Evolutionary conservation across 352 stramenopile species (phyloP).

Genomic region (Globisporangium camurandrum): DNA sequence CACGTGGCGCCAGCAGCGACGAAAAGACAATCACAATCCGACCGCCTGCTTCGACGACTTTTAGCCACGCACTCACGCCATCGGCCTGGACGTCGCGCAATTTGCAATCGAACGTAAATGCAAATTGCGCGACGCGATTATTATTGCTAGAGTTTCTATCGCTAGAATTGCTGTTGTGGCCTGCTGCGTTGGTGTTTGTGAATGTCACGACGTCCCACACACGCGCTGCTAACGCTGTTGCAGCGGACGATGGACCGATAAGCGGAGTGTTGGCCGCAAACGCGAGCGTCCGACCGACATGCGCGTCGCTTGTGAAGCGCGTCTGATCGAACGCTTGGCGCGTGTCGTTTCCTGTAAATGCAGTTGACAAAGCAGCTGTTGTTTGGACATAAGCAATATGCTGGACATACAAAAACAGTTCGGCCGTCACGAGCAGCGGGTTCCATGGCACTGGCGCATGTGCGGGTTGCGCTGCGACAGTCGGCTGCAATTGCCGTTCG

Average conservation of each 20-base stretch:
- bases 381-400: conserved; percentile 1
- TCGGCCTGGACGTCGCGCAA: neutral
- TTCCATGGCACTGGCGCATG: neutral
- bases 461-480: neutral
- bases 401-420: conserved; percentile 2
- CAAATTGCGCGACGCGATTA: neutral
- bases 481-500: neutral
- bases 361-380: neutral
- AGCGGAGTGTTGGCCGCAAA: conserved; percentile 6
- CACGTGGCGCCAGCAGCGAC: conserved; percentile 1
- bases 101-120: conserved; percentile 1
- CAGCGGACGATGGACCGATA: neutral
- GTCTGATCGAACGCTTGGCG: conserved; percentile 4
- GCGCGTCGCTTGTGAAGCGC: neutral
- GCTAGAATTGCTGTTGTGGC: too few species aligned
- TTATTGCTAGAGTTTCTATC: too few species aligned
- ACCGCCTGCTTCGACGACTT: conserved; percentile 5
- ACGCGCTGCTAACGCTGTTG: neutral
- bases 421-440: neutral
- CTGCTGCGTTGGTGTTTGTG: too few species aligned
- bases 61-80: neutral
- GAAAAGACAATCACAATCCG: conserved; percentile 6
- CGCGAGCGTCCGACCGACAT: conserved; percentile 2
- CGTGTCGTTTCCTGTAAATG: neutral
- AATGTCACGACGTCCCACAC: conserved; percentile 3